Base-by-base conservation (phyloP, 495 filamentous ascomycete genomes). In the Diplogelasinospora grovesii region DNA sequence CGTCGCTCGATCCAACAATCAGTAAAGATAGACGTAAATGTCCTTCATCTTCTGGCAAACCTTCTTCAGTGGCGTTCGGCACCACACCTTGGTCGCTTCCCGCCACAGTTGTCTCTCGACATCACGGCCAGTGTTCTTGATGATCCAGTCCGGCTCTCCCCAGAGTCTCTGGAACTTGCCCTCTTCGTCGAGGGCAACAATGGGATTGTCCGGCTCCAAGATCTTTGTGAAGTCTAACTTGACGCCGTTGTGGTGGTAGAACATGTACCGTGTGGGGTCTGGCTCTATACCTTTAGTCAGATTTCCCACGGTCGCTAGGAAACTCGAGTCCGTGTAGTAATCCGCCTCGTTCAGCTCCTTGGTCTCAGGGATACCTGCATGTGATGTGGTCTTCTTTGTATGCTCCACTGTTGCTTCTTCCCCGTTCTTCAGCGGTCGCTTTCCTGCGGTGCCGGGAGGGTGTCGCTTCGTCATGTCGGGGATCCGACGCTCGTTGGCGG, bases 231-330 rank as follows among this genome's bases (percentile, higher is more conserved):
- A 70, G 41, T 78, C 72, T 42, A 75, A 69, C 43, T 77, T 77
- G 38, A 71, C 69, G 28, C 68, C 69, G 46, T 73, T 74, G 38
- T 69, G 68, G 49, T 79, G 75, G 34, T 75, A 61, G 39, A 77
- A 78, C 53, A 77, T 71, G 16, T 63, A 48, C 5, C 54, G 58
- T 0, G 19, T 31, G 65, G 59, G 3, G 59, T 40, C 33, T 5
- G 43, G 38, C n/a, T 48, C n/a, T 1, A 44, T 6, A n/a, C n/a
- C n/a, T n/a, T n/a, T n/a, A 1, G 19, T 25, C 14, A 41, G 32
- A 29, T 51, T 40, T 0, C 28, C 36, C 0, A 18, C 1, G 1
- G 36, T 38, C 0, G 25, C 37, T 5, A 56, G 46, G 22, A 48
- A 39, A 1, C 21, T 24, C 3, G 50, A 47, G 28, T 50, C 26